phyloP scores from a whole-genome alignment of 768 basidiomycete genomes.

The Lanmaoa rubissima region DNA sequence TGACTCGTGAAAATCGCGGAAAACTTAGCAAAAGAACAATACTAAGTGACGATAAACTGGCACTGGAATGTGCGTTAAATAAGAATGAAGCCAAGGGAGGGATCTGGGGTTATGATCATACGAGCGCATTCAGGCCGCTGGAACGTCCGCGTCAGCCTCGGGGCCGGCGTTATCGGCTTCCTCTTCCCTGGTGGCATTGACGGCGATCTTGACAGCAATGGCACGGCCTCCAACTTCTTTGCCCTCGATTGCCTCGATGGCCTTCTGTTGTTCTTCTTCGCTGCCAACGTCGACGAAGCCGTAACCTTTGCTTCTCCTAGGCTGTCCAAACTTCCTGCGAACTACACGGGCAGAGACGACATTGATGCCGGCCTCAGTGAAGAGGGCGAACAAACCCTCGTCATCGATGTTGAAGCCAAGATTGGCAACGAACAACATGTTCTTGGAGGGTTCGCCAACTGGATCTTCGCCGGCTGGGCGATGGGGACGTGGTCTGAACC shows the following conservation, averaged over 20 bases:
- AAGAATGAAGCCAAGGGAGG: slow-evolving; percentile 25
- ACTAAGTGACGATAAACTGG: slow-evolving; percentile 33
- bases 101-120: slow-evolving; percentile 20
- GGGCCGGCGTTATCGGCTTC: slow-evolving; percentile 39
- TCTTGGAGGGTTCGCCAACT: slow-evolving; percentile 83
- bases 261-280: slow-evolving; percentile 89
- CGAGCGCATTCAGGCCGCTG: slow-evolving; percentile 22
- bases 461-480: slow-evolving; percentile 84
- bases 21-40: slow-evolving; percentile 36
- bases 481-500: slow-evolving; percentile 55
- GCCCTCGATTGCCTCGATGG: slow-evolving; percentile 81
- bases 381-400: slow-evolving; percentile 71
- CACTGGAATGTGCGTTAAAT: slow-evolving; percentile 27
- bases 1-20: slow-evolving; percentile 37
- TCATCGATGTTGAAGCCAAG: slow-evolving; percentile 94
- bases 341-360: slow-evolving; percentile 90
- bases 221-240: slow-evolving; percentile 83
- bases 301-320: slow-evolving; percentile 92
- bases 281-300: slow-evolving; percentile 95
- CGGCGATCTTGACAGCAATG: slow-evolving; percentile 94
- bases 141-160: slow-evolving; percentile 30
- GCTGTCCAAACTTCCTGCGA: slow-evolving; percentile 76
- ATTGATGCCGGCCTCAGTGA: slow-evolving; percentile 81
- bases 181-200: slow-evolving; percentile 73
- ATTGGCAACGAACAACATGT: slow-evolving; percentile 94